A percentile compares a stretch with the other conserved stretches of the same genome.
These are phyloP conservation scores for Stephanodiscus minutulus DNA, from an alignment of 108 stramenopile species.

Conservation along the genomic window DNA sequence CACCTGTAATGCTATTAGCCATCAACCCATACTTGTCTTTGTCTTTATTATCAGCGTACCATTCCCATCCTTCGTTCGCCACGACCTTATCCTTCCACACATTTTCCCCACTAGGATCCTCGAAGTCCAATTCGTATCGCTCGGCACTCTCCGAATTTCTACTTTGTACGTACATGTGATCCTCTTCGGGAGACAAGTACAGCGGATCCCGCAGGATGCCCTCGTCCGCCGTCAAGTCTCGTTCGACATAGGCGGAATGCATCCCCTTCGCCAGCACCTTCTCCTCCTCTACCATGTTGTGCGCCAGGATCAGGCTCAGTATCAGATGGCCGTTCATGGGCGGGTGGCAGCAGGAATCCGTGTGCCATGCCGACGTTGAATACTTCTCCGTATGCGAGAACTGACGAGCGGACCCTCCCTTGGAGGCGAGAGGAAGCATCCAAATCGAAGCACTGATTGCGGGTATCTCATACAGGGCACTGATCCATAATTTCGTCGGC, in stretches of 20 bases:
- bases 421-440: constrained; percentile 44
- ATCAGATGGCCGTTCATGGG: constrained; percentile 19
- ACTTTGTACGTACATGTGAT: constrained; percentile 26
- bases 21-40: constrained; percentile 49
- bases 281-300: constrained; percentile 40
- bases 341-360: constrained; percentile 39
- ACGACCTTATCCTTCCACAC: constrained; percentile 16
- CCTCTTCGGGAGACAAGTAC: constrained; percentile 39
- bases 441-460: constrained; percentile 35
- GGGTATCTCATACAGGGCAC: constrained; percentile 41
- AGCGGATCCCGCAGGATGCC: constrained; percentile 34
- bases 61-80: constrained; percentile 29
- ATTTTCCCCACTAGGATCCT: constrained; percentile 28
- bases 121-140: constrained; percentile 27
- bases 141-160: background rate
- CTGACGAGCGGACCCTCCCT: constrained; percentile 23
- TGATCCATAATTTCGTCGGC: constrained; percentile 34
- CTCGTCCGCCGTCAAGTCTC: constrained; percentile 27
- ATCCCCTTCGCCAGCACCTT: constrained; percentile 10
- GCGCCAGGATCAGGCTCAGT: constrained; percentile 32
- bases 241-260: constrained; percentile 22
- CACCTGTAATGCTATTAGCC: constrained; percentile 14
- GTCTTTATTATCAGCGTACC: constrained; percentile 41
- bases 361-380: constrained; percentile 23
- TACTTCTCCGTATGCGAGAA: constrained; percentile 22